These are phyloP conservation scores for Hymenoscyphus albidus DNA, from an alignment of 2,329 filamentous ascomycete genomes.

Conservation along the genomic window DNA sequence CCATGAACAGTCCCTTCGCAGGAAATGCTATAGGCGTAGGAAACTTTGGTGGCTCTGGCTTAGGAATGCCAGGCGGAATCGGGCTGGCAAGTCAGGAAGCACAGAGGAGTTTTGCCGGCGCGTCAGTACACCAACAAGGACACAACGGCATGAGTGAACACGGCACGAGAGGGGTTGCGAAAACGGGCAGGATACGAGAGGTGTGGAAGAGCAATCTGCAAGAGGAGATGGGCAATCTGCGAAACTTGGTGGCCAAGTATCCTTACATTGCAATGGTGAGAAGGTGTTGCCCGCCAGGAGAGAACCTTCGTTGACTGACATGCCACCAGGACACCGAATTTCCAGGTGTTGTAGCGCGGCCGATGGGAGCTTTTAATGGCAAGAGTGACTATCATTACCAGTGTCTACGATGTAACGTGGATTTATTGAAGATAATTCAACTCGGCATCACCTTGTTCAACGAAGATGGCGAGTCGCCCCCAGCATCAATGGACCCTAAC, in stretches of 20 bases:
- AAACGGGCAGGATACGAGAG: conserved; percentile 82
- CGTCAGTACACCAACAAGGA: conserved; percentile 57
- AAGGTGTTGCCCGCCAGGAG: conserved; percentile 19
- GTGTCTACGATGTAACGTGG: conserved; percentile 93
- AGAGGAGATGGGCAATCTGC: conserved; percentile 82
- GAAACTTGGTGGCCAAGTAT: conserved; percentile 82
- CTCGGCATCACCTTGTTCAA: conserved; percentile 93
- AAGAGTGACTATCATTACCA: conserved; percentile 99
- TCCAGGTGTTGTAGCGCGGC: conserved; percentile 91
- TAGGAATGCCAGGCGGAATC: conserved; percentile 50
- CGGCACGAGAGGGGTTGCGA: conserved; percentile 52
- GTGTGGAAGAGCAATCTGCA: conserved; percentile 92
- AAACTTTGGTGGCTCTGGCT: conserved; percentile 53
- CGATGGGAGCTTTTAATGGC: conserved; percentile 89
- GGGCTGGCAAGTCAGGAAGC: conserved; percentile 84
- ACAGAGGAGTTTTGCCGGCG: conserved; percentile 79
- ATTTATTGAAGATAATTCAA: conserved; percentile 96
- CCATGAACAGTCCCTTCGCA: conserved; percentile 65
- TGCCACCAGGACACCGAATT: conserved; percentile 84
- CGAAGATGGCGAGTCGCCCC: conserved; percentile 81
- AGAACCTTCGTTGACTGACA: conserved; percentile 29
- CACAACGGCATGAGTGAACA: conserved; percentile 52
- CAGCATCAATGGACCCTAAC: conserved; percentile 45
- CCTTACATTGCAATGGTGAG: conserved; percentile 97
- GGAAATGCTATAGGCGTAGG: conserved; percentile 52